Evolutionary conservation across 257 asterid species (phyloP).

Genomic region (Verbascum thapsus): DNA sequence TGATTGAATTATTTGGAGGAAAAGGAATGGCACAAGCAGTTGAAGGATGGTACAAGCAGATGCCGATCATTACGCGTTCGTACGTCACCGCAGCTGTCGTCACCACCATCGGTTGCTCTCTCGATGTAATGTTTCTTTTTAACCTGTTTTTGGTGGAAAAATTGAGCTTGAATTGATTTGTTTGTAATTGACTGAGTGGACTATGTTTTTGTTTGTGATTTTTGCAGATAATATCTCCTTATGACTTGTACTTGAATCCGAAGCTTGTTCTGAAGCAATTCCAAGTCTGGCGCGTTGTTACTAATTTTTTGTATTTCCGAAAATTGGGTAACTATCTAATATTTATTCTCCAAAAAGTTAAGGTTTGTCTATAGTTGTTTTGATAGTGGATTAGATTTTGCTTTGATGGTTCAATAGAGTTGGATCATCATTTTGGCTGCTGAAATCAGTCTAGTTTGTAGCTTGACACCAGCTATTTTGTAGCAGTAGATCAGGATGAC

Average conservation of each 20-base stretch:
- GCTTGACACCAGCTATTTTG: not conserved
- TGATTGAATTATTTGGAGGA: too few relatives aligned
- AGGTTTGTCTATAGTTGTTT: not conserved
- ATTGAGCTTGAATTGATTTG: not conserved
- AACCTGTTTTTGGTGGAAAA: not conserved
- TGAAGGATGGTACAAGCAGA: conserved; percentile 99
- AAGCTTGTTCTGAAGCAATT: conserved; percentile 84
- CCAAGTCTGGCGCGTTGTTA: conserved; percentile 90
- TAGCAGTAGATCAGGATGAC: too few relatives aligned
- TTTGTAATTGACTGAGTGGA: conserved; percentile 23
- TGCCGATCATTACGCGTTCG: conserved; percentile 97
- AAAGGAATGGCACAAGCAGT: conserved; percentile 91
- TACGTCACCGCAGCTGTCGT: conserved; percentile 94
- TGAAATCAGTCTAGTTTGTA: not conserved
- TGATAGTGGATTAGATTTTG: not conserved
- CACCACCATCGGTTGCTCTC: conserved; percentile 95
- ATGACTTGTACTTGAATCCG: conserved; percentile 90
- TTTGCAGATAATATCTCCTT: conserved; percentile 97
- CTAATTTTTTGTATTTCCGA: conserved; percentile 92
- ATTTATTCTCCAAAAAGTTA: conserved; percentile 12
- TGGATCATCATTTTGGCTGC: conserved; percentile 1
- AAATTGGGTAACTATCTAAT: conserved; percentile 77
- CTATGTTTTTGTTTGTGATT: conserved; percentile 19
- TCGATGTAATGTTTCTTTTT: conserved; percentile 56
- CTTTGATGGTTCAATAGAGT: conserved; percentile 17